Percentiles rank a stretch among this genome's conserved stretches.
Evolutionary conservation across 2,329 filamentous ascomycete genomes (phyloP).

Genomic region (Stagonosporopsis chrysanthemi): DNA sequence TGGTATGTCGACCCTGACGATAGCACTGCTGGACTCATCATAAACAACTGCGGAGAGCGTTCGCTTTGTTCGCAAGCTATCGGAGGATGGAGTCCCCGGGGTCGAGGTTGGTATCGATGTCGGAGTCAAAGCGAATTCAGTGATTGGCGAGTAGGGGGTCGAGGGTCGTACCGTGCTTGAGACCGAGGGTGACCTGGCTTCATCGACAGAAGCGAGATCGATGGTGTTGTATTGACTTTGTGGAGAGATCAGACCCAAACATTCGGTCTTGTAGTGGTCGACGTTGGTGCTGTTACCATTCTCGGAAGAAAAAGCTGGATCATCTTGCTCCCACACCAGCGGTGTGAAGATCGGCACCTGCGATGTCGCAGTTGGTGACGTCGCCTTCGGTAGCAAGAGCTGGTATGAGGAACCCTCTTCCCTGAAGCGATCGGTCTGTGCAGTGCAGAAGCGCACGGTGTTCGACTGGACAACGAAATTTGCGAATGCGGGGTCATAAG

Average conservation of each 20-base stretch:
- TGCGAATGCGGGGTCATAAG: constrained; percentile 68
- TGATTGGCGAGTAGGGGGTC: constrained; percentile 20
- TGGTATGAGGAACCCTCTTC: constrained; percentile 31
- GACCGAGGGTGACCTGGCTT: constrained; percentile 26
- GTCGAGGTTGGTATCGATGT: constrained; percentile 25
- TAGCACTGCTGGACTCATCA: background rate
- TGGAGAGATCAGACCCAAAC: constrained; percentile 52
- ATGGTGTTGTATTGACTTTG: constrained; percentile 32
- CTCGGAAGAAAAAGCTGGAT: constrained; percentile 38
- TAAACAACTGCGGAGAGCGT: constrained; percentile 35
- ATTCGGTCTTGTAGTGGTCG: constrained; percentile 47
- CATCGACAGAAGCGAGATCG: constrained; percentile 53
- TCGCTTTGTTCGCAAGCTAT: constrained; percentile 34
- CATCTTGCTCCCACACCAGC: constrained; percentile 20
- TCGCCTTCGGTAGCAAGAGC: background rate
- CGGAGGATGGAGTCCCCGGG: constrained; percentile 18
- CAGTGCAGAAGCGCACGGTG: constrained; percentile 48
- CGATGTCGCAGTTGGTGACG: constrained; percentile 19
- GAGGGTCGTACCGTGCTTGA: constrained; percentile 18
- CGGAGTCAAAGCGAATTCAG: constrained; percentile 5
- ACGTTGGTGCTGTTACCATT: constrained; percentile 55
- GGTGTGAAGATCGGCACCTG: constrained; percentile 23
- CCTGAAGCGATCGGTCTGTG: constrained; percentile 50
- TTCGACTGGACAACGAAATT: constrained; percentile 52
- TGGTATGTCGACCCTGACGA: background rate